These are phyloP conservation scores for Aplosporella prunicola DNA, from an alignment of 2,329 filamentous ascomycete genomes.

Conservation along the genomic window DNA sequence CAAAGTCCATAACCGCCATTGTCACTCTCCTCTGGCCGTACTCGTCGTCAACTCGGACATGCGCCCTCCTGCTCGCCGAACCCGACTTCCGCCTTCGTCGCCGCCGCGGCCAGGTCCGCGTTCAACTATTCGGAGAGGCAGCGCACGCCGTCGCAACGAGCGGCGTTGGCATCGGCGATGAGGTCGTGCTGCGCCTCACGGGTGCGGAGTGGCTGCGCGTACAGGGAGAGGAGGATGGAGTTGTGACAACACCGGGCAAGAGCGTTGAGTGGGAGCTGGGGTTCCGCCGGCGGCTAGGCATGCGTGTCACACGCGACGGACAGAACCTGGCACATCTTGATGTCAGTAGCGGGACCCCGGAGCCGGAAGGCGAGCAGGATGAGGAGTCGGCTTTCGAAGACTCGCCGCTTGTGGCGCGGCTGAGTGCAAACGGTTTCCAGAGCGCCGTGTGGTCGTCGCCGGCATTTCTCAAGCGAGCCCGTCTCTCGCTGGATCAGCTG, in stretches of 20 bases:
- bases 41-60: conserved; percentile 62
- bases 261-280: conserved; percentile 49
- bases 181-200: conserved; percentile 57
- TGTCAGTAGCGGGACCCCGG: conserved; percentile 27
- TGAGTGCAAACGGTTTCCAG: conserved; percentile 6
- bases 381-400: conserved; percentile 3
- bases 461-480: conserved; percentile 64
- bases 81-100: conserved; percentile 72
- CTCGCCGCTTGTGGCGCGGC: conserved; percentile 4
- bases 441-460: conserved; percentile 61
- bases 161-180: conserved; percentile 69
- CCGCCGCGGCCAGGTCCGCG: conserved; percentile 68
- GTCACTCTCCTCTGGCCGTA: conserved; percentile 89
- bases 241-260: conserved; percentile 45
- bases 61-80: conserved; percentile 75
- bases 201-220: conserved; percentile 56
- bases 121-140: conserved; percentile 61
- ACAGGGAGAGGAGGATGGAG: conserved; percentile 44
- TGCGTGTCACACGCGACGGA: conserved; percentile 37
- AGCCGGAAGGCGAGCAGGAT: background rate
- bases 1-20: conserved; percentile 51
- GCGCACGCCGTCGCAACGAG: conserved; percentile 60
- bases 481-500: conserved; percentile 59
- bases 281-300: conserved; percentile 31
- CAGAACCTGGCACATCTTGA: conserved; percentile 42